These are phyloP conservation scores for Atkinsonella texensis DNA, from an alignment of 2,329 filamentous ascomycete species.

Conservation along the genomic window DNA sequence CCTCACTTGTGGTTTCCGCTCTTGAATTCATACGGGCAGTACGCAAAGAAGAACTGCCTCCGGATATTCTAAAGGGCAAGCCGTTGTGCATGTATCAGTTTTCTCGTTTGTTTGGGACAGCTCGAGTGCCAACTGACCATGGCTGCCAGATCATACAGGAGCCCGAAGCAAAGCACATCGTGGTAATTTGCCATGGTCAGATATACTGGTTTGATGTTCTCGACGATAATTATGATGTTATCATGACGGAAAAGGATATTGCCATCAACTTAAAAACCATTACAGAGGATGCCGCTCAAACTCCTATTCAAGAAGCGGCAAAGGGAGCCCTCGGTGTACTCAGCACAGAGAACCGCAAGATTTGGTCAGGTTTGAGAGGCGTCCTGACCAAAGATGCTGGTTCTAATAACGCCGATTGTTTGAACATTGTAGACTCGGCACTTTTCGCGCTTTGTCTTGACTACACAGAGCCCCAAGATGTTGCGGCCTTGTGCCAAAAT, in stretches of 20 bases:
- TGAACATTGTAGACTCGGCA: slow-evolving; percentile 91
- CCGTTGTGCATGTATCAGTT: slow-evolving; percentile 98
- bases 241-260: slow-evolving; percentile 94
- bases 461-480: slow-evolving; percentile 73
- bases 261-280: slow-evolving; percentile 86
- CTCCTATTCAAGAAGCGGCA: slow-evolving; percentile 86
- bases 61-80: slow-evolving; percentile 71
- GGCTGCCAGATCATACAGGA: slow-evolving; percentile 96
- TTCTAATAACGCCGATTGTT: slow-evolving; percentile 90
- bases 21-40: slow-evolving; percentile 89
- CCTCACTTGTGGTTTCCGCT: slow-evolving; percentile 81
- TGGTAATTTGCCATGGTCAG: slow-evolving; percentile 87
- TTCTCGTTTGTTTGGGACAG: slow-evolving; percentile 87
- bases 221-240: slow-evolving; percentile 85
- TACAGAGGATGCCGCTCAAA: slow-evolving; percentile 79
- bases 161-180: slow-evolving; percentile 81
- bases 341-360: slow-evolving; percentile 91
- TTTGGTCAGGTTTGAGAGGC: slow-evolving; percentile 86
- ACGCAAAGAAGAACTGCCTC: slow-evolving; percentile 80
- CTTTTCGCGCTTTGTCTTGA: slow-evolving; percentile 89
- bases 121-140: slow-evolving; percentile 83
- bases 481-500: slow-evolving; percentile 84
- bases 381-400: slow-evolving; percentile 73
- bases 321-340: slow-evolving; percentile 87
- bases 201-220: slow-evolving; percentile 99